Percentiles rank a stretch among this genome's conserved stretches.
phyloP scores from a whole-genome alignment of 495 filamentous ascomycete genomes.

The Gamarada debralockiae region DNA sequence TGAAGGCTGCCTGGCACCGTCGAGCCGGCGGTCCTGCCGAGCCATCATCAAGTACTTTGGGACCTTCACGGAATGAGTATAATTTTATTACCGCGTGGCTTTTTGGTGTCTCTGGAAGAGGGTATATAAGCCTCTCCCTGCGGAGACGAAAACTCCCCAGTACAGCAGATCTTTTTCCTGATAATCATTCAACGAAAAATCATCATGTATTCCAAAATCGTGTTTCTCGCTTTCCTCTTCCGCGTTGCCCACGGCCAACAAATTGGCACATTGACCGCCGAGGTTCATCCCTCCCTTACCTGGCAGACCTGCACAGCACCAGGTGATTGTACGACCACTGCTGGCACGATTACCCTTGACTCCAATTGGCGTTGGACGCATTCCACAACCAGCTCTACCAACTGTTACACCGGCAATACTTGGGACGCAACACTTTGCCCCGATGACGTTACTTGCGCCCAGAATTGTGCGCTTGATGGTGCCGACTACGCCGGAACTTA shows the following conservation, averaged over 20 bases:
- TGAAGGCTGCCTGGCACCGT: no score
- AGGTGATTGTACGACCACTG: constrained; percentile 46
- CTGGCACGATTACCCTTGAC: constrained; percentile 57
- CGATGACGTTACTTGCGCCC: constrained; percentile 47
- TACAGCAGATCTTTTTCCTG: no score
- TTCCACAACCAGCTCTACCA: constrained; percentile 42
- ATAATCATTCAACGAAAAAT: neutral
- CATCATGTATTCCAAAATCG: neutral
- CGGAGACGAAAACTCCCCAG: no score
- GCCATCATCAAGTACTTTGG: no score
- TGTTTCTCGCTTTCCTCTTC: constrained; percentile 37
- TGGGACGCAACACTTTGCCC: constrained; percentile 54
- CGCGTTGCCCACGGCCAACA: constrained; percentile 47
- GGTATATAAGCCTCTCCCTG: no score
- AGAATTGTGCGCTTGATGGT: constrained; percentile 57
- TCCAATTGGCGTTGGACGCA: constrained; percentile 64
- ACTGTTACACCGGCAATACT: constrained; percentile 61
- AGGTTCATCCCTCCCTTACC: constrained; percentile 56
- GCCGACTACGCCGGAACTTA: constrained; percentile 53
- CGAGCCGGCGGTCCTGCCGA: no score
- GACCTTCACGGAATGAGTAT: no score
- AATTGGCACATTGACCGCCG: constrained; percentile 49
- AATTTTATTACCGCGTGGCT: no score
- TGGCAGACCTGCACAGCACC: constrained; percentile 50
- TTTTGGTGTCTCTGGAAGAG: no score